Conservation (phyloP, 345 rosid species). For the Aquilaria sinensis region DNA sequence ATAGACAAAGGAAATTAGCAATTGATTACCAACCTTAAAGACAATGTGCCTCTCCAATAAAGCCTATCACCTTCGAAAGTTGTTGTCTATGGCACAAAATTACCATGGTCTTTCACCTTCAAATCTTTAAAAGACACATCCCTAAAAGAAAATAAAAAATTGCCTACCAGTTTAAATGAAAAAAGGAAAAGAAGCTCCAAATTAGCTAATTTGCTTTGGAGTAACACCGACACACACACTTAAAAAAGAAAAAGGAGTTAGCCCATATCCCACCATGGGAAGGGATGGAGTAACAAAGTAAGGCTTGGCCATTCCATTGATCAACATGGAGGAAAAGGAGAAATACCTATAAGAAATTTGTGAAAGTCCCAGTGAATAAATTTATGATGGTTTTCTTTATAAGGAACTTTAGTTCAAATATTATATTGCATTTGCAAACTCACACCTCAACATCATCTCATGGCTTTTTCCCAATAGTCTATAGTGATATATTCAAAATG, state of each 20-base stretch:
- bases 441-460: conserved; percentile 98
- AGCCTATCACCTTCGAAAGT: no score
- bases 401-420: conserved; percentile 72
- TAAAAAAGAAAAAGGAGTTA: conserved; percentile 19
- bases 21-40: no score
- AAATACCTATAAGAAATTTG: conserved; percentile 86
- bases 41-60: no score
- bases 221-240: conserved; percentile 5
- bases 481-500: conserved; percentile 25
- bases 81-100: no score
- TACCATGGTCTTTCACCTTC: conserved; percentile 17
- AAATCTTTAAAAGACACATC: conserved; percentile 65
- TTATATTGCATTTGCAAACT: conserved; percentile 89
- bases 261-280: conserved; percentile 14
- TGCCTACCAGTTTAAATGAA: not conserved
- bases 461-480: conserved; percentile 97
- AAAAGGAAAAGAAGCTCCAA: not conserved
- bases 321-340: conserved; percentile 1
- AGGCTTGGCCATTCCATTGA: not conserved
- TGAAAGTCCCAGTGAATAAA: conserved; percentile 99
- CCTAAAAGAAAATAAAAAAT: conserved; percentile 23
- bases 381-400: conserved; percentile 68
- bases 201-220: conserved; percentile 90
- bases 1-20: no score
- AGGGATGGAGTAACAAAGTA: not conserved